These are phyloP conservation scores for Trypanosoma caninum DNA, from an alignment of 208 protist species.

Conservation along the genomic window DNA sequence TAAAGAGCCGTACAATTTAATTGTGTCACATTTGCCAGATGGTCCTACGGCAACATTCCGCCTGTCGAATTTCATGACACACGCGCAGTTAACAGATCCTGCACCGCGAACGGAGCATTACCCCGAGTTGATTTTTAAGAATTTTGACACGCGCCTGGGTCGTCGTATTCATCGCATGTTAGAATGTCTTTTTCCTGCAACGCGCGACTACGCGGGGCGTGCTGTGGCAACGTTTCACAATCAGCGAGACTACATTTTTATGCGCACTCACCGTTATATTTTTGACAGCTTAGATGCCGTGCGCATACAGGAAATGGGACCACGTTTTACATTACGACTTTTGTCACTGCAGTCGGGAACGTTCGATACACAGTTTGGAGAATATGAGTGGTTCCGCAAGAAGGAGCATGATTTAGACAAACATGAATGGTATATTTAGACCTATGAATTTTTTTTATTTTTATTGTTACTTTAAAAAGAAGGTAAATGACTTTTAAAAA, in stretches of 20 bases:
- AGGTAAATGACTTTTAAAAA: too few relatives aligned
- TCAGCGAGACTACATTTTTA: slow-evolving; percentile 93
- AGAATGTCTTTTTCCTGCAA: slow-evolving; percentile 87
- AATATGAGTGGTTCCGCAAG: slow-evolving; percentile 94
- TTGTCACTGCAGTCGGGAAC: slow-evolving; percentile 89
- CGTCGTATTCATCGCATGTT: slow-evolving; percentile 83
- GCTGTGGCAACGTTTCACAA: slow-evolving; percentile 93
- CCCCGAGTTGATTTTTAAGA: slow-evolving; percentile 93
- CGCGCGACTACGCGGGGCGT: slow-evolving; percentile 85
- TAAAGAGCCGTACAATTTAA: slow-evolving; percentile 85
- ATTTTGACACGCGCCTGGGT: slow-evolving; percentile 91
- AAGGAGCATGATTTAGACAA: slow-evolving; percentile 90
- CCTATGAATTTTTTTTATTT: neutral
- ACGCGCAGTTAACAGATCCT: slow-evolving; percentile 76
- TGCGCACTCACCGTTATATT: slow-evolving; percentile 92
- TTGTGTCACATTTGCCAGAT: slow-evolving; percentile 86
- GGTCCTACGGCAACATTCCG: slow-evolving; percentile 89
- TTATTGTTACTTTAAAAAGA: too few relatives aligned
- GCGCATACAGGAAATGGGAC: slow-evolving; percentile 92
- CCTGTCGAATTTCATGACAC: slow-evolving; percentile 81
- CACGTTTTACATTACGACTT: slow-evolving; percentile 88
- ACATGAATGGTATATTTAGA: slow-evolving; percentile 87
- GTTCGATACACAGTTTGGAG: slow-evolving; percentile 91
- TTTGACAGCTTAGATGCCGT: slow-evolving; percentile 89
- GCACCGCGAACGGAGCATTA: slow-evolving; percentile 89